phyloP scores from a whole-genome alignment of 176 grass and related monocot species.

The Alloteropsis semialata region DNA sequence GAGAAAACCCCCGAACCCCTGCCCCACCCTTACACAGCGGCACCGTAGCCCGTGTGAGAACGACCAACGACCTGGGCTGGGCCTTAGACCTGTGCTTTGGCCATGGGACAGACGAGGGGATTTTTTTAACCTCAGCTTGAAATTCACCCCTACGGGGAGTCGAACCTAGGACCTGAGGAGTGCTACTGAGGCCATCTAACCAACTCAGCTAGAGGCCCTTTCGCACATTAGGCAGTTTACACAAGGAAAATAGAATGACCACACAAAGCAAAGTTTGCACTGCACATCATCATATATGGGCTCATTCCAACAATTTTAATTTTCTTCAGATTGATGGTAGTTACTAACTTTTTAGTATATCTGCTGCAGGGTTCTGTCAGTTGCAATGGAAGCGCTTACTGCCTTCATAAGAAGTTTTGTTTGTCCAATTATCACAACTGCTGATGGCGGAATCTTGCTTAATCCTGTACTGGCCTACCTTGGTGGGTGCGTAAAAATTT shows the following conservation, averaged over 20 bases:
- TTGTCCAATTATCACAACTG: constrained; percentile 50
- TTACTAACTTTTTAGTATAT: constrained; percentile 17
- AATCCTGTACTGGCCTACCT: constrained; percentile 95
- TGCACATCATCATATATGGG: background rate
- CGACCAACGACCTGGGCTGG: too few relatives aligned
- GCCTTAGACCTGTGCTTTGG: too few relatives aligned
- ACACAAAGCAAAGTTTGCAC: constrained; percentile 6
- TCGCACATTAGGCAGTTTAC: background rate
- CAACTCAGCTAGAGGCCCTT: too few relatives aligned
- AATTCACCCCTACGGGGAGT: too few relatives aligned
- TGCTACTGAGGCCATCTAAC: too few relatives aligned
- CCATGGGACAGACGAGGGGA: too few relatives aligned
- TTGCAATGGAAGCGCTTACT: constrained; percentile 94
- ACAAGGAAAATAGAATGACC: background rate
- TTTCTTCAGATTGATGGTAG: background rate
- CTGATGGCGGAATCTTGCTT: constrained; percentile 79
- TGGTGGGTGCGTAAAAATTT: constrained; percentile 63
- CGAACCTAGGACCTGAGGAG: too few relatives aligned
- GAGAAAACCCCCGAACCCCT: too few relatives aligned
- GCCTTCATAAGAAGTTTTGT: constrained; percentile 92
- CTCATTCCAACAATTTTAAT: background rate
- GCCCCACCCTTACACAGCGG: too few relatives aligned
- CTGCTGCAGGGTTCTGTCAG: constrained; percentile 75
- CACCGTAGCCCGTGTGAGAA: too few relatives aligned
- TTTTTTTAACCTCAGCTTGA: too few relatives aligned